These are phyloP conservation scores for Pichia sp. DNA, from an alignment of 1,139 yeast genomes.

Conservation along the genomic window DNA sequence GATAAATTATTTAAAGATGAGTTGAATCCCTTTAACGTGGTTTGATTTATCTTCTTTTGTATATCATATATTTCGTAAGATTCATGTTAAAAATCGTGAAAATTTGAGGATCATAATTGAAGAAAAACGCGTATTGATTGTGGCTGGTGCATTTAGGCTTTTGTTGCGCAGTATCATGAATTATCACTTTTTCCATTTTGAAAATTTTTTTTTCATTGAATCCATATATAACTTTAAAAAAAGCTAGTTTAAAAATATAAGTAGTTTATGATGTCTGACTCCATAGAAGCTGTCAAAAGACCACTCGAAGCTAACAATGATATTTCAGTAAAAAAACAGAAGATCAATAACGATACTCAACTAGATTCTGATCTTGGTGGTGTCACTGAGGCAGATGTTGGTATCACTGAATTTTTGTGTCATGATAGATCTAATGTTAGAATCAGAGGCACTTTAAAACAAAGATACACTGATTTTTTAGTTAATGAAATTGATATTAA, in stretches of 20 bases:
- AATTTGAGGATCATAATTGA: neutral
- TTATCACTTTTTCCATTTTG: neutral
- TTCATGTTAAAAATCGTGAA: neutral
- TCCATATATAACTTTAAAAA: neutral
- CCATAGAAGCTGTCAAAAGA: neutral
- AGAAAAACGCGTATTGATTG: neutral
- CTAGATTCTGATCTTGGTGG: constrained; percentile 13
- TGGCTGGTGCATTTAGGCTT: neutral
- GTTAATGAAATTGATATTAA: constrained; percentile 75
- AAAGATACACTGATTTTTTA: constrained; percentile 87
- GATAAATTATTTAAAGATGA: no score
- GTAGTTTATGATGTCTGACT: constrained; percentile 14
- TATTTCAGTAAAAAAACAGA: constrained; percentile 1
- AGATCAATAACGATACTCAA: neutral
- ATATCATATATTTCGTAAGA: neutral
- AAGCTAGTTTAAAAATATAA: no score
- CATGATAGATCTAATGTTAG: constrained; percentile 39
- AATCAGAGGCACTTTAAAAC: constrained; percentile 74
- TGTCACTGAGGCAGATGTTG: constrained; percentile 62
- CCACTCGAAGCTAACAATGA: neutral
- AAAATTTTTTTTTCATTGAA: neutral
- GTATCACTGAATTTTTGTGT: constrained; percentile 56
- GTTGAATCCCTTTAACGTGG: neutral
- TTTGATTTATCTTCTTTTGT: neutral
- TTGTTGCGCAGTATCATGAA: neutral